phyloP scores from a whole-genome alignment of 1,284 basidiomycete genomes.

The Cystobasidiaceae sp. region DNA sequence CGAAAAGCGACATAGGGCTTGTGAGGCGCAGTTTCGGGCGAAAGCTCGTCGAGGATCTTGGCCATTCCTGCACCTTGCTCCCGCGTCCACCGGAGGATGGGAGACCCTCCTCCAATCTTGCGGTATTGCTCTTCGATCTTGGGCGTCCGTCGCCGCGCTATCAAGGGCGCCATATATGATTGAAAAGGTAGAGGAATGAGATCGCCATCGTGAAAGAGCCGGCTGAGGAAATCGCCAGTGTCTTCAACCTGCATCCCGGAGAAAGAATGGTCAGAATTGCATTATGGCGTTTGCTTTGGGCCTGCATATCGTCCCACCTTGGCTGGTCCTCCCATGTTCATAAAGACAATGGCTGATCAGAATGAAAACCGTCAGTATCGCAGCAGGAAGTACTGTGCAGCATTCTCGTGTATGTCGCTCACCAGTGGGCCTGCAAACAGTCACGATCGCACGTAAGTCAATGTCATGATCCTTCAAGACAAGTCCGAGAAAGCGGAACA shows the following conservation, averaged over 20 bases:
- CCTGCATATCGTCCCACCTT: slow-evolving; percentile 57
- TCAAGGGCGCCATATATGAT: slow-evolving; percentile 74
- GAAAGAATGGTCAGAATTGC: not conserved
- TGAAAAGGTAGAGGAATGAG: slow-evolving; percentile 95
- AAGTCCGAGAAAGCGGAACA: not conserved
- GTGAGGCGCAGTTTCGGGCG: slow-evolving; percentile 88
- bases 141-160: slow-evolving; percentile 87
- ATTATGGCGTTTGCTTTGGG: not conserved
- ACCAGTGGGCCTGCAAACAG: slow-evolving; percentile 8
- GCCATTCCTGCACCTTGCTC: slow-evolving; percentile 88
- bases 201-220: slow-evolving; percentile 90
- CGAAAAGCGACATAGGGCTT: slow-evolving; percentile 93
- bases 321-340: slow-evolving; percentile 97
- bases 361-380: not conserved
- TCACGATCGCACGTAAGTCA: not conserved
- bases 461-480: not conserved
- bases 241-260: slow-evolving; percentile 43
- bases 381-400: not conserved
- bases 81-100: slow-evolving; percentile 88
- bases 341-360: slow-evolving; percentile 77
- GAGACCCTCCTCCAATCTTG: slow-evolving; percentile 93
- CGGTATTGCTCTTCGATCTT: slow-evolving; percentile 91
- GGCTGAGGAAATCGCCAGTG: slow-evolving; percentile 67
- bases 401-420: not conserved
- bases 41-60: slow-evolving; percentile 82